phyloP scores from a whole-genome alignment of 2,329 filamentous ascomycete species.

The Cercospora sp. region DNA sequence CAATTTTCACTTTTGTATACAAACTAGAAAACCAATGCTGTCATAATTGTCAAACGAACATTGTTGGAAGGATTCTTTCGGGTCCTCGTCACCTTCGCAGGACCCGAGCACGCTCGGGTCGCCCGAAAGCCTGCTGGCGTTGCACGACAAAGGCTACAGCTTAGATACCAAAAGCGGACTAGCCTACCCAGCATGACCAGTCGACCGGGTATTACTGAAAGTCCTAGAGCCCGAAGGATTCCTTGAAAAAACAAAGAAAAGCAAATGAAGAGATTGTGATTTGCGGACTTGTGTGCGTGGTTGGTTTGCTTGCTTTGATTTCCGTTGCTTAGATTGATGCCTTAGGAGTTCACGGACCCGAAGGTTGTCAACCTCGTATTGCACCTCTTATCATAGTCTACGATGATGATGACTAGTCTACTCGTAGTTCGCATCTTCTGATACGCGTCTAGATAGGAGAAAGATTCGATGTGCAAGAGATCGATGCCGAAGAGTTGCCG shows the following conservation, averaged over 20 bases:
- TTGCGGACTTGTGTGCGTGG: neutral
- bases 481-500: neutral
- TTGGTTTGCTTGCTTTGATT: neutral
- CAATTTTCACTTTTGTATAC: neutral
- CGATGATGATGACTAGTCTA: neutral
- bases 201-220: neutral
- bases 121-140: neutral
- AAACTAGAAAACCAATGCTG: neutral
- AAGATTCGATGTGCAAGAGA: neutral
- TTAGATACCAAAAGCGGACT: neutral
- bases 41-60: neutral
- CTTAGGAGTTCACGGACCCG: neutral
- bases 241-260: neutral
- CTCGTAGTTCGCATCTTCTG: neutral
- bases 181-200: neutral
- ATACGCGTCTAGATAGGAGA: neutral
- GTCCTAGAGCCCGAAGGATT: neutral
- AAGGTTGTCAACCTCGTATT: neutral
- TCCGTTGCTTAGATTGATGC: neutral
- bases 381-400: neutral
- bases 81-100: neutral
- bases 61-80: neutral
- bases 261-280: neutral
- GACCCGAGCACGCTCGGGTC: neutral
- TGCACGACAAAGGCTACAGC: neutral